A percentile compares a stretch with the other conserved stretches of the same genome.
Conservation (phyloP, 176 grass and related monocot species). For the Poa pratensis region DNA sequence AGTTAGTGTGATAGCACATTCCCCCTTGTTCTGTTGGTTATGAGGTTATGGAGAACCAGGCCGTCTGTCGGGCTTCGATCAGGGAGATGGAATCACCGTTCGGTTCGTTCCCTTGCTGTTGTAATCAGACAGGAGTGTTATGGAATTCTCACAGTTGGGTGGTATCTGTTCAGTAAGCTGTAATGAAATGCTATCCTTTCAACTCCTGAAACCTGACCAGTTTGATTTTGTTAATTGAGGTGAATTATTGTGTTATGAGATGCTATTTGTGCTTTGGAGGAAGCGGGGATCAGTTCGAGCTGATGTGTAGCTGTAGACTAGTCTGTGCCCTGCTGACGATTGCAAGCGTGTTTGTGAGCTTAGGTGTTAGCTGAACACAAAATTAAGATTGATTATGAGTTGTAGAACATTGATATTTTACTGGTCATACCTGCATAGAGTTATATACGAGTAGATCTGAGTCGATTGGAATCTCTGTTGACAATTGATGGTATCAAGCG, state of each 20-base stretch:
- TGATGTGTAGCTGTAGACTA: not conserved
- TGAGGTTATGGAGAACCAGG: not conserved
- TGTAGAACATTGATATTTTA: not conserved
- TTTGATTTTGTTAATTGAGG: slow-evolving; percentile 29
- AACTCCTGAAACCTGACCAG: slow-evolving; percentile 23
- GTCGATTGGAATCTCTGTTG: no score
- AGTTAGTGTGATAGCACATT: not conserved
- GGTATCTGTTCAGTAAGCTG: slow-evolving; percentile 47
- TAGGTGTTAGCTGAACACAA: not conserved
- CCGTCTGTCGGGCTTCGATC: slow-evolving; percentile 2
- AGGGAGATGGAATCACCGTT: slow-evolving; percentile 24
- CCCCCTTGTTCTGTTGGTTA: not conserved
- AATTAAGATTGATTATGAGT: not conserved
- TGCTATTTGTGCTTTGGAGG: not conserved
- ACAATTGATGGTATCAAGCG: not conserved
- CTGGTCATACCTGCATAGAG: not conserved
- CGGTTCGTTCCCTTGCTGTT: slow-evolving; percentile 57
- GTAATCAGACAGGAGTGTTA: slow-evolving; percentile 33
- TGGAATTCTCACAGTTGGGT: slow-evolving; percentile 6
- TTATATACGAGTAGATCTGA: not conserved
- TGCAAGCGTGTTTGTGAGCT: not conserved
- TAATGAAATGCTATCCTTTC: slow-evolving; percentile 36
- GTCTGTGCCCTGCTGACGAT: not conserved
- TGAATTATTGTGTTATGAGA: not conserved
- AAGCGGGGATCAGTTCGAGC: not conserved